phyloP scores from a whole-genome alignment of 345 rosid genomes.

The Orychophragmus violaceus region DNA sequence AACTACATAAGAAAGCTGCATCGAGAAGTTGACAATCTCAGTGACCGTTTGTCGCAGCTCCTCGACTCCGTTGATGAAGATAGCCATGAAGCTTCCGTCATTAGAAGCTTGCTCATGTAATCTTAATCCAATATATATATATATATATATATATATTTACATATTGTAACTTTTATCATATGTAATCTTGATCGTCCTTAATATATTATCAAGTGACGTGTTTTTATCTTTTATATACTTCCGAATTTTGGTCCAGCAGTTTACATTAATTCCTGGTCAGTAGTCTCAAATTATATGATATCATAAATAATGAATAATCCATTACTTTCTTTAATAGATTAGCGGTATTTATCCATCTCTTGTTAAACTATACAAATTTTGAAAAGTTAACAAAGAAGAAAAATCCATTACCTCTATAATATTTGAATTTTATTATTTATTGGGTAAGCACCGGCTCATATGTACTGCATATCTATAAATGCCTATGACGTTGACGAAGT shows the following conservation, averaged over 20 bases:
- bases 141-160: neutral
- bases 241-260: neutral
- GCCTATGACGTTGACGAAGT: conserved; percentile 15
- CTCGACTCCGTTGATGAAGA: conserved; percentile 58
- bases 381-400: neutral
- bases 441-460: conserved; percentile 7
- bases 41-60: conserved; percentile 62
- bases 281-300: neutral
- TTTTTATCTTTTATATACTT: neutral
- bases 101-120: conserved; percentile 71
- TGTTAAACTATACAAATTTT: neutral
- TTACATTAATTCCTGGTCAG: conserved; percentile 1
- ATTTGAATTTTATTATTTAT: neutral
- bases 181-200: conserved; percentile 18
- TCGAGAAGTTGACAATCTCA: conserved; percentile 64
- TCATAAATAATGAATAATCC: neutral
- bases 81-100: conserved; percentile 64
- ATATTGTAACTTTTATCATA: neutral
- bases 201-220: conserved; percentile 23
- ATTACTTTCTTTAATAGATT: neutral
- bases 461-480: conserved; percentile 11
- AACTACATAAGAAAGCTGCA: conserved; percentile 62
- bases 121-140: too few relatives aligned
- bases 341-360: neutral
- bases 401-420: neutral